Percentiles rank a stretch among this genome's conserved stretches.
Conservation (phyloP, 768 basidiomycete genomes). For the Daedaleopsis sinensis region DNA sequence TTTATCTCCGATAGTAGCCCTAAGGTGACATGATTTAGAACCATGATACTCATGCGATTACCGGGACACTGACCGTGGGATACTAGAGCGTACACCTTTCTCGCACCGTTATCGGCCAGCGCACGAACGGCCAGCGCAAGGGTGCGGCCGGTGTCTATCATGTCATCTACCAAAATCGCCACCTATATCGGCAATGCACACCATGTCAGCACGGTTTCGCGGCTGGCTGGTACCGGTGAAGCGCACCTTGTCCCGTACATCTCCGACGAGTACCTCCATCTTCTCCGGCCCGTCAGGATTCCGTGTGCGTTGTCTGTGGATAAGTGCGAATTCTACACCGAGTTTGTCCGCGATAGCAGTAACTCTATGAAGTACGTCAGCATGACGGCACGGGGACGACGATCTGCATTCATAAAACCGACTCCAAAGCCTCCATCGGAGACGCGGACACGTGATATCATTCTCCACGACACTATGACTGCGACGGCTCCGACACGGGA, state of each 20-base stretch:
- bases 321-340: slow-evolving; percentile 92
- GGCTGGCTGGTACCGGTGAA: background rate
- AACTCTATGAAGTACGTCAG: slow-evolving; percentile 52
- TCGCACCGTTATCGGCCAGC: slow-evolving; percentile 89
- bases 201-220: background rate
- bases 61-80: slow-evolving; percentile 74
- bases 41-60: slow-evolving; percentile 24
- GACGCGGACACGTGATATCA: background rate
- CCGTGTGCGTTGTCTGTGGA: slow-evolving; percentile 86
- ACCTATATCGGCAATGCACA: slow-evolving; percentile 46
- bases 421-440: background rate
- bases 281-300: slow-evolving; percentile 66
- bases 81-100: slow-evolving; percentile 82
- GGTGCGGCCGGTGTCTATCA: slow-evolving; percentile 97
- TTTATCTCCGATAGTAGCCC: slow-evolving; percentile 81
- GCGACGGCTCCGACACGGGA: background rate
- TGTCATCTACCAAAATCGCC: slow-evolving; percentile 96
- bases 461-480: too few species aligned
- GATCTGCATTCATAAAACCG: background rate
- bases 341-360: slow-evolving; percentile 96
- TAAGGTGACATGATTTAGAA: slow-evolving; percentile 33
- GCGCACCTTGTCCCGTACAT: slow-evolving; percentile 84
- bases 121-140: slow-evolving; percentile 81
- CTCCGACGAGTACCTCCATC: slow-evolving; percentile 95
- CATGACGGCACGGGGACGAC: slow-evolving; percentile 1